These are phyloP conservation scores for Aspergillus jensenii DNA, from an alignment of 2,329 filamentous ascomycete genomes.

Conservation along the genomic window DNA sequence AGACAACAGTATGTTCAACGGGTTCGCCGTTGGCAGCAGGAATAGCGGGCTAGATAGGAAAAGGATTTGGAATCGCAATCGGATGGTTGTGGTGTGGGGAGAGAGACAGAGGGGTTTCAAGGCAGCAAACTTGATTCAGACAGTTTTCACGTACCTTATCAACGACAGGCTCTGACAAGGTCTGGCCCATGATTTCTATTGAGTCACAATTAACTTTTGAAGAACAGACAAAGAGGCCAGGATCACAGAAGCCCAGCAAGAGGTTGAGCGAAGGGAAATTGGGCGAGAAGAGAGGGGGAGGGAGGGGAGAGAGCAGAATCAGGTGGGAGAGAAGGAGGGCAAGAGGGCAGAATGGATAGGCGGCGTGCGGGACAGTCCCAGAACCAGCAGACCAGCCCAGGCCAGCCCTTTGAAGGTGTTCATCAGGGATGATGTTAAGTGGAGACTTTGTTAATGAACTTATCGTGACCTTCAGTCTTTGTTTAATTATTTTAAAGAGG, in stretches of 20 bases:
- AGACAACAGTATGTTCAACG: slow-evolving; percentile 1
- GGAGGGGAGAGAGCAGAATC: slow-evolving; percentile 25
- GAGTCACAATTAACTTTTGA: slow-evolving; percentile 22
- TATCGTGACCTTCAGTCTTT: not conserved
- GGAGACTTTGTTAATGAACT: slow-evolving; percentile 1
- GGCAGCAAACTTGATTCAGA: slow-evolving; percentile 12
- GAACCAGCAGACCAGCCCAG: slow-evolving; percentile 6
- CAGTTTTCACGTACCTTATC: slow-evolving; percentile 75
- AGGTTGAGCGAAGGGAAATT: slow-evolving; percentile 9
- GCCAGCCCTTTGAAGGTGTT: slow-evolving; percentile 1
- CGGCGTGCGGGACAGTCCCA: slow-evolving; percentile 20
- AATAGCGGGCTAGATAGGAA: slow-evolving; percentile 4
- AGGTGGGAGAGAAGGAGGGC: slow-evolving; percentile 17
- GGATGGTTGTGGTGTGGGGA: slow-evolving; percentile 26
- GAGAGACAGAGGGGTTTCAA: slow-evolving; percentile 22
- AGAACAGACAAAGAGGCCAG: slow-evolving; percentile 10
- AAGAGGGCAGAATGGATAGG: slow-evolving; percentile 22
- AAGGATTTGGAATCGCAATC: slow-evolving; percentile 20
- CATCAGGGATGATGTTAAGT: slow-evolving; percentile 1
- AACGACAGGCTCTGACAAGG: slow-evolving; percentile 96
- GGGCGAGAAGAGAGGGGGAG: slow-evolving; percentile 23
- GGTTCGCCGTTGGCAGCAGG: not conserved
- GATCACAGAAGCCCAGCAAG: slow-evolving; percentile 12
- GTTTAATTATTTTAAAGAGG: not conserved
- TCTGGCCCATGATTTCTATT: slow-evolving; percentile 82